Evolutionary conservation across 192 early-diverging fungal species (phyloP), one percentile per base, ranked within the genome.

Genomic region (Coemansia interrupta): DNA sequence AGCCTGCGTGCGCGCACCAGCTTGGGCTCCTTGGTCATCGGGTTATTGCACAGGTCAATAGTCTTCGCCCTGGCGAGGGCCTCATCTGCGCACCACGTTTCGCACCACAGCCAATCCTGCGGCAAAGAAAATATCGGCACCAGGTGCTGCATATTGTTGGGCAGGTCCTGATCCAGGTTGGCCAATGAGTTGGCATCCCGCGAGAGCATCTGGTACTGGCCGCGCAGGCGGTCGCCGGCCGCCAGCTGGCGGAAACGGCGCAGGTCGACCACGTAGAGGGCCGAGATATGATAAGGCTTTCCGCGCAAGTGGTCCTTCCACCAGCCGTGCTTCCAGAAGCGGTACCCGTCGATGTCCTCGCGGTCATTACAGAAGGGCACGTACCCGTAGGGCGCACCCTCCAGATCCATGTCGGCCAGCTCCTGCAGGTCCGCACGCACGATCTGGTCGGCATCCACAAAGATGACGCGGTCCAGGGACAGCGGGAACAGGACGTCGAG

Each of bases 41-140:
- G 96, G 76, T 99, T 97, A 66, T 99, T 99, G 83, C 96, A 99
- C 87, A 99, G 79, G 80, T 99, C 96, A 58, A 99, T 99, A 0
- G 96, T 97, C 73, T 94, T 96, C 4, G 96, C 96, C 13, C 54
- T 86, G n/a, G 82, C 83, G 43, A 97, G 64, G 4, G 83, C 83
- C 49, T 83, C 85, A 64, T 97, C 92, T 26, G 88, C 86, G 70
- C 96, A 99, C 96, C 96, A 99, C 7, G 96, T 99, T 73, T 97
- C 93, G 64, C 96, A 99, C 96, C 96, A 99, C 46, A 99, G 79
- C 96, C 96, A 98, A 52, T 96, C 94, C 66, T 96, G 93, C 2
- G 94, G 93, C 68, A 98, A 69, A 3, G 92, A 94, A 57, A 86
- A 86, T 39, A 98, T 96, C 2, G 94, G 94, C 20, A 98, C 89